phyloP scores from a whole-genome alignment of 768 basidiomycete genomes.

The Crucibulum laeve region DNA sequence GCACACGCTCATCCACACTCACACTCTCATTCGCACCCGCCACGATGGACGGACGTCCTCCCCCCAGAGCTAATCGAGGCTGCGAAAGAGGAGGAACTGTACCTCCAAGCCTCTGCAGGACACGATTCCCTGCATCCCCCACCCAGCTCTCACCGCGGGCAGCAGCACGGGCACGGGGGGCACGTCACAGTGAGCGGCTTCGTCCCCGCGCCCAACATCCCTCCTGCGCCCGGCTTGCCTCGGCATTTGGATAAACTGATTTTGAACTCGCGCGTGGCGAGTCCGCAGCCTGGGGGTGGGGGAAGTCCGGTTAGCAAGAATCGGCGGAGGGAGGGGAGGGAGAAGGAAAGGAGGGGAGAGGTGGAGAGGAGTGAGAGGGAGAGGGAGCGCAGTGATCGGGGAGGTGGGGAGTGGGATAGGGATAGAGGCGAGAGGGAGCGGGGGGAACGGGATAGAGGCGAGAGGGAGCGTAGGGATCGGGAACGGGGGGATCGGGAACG shows the following conservation, averaged over 20 bases:
- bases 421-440: conserved; percentile 18
- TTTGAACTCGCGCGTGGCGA: conserved; percentile 53
- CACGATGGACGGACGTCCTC: conserved; percentile 82
- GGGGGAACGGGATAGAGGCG: conserved; percentile 14
- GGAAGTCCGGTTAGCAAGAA: conserved; percentile 19
- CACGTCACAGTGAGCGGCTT: conserved; percentile 27
- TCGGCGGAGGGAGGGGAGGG: conserved; percentile 13
- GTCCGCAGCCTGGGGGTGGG: conserved; percentile 24
- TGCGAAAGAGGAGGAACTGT: conserved; percentile 79
- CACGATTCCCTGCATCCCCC: conserved; percentile 19
- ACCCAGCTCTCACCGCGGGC: conserved; percentile 11
- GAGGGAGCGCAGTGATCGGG: conserved; percentile 15
- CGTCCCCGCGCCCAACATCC: conserved; percentile 72
- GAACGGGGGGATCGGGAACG: conserved; percentile 12
- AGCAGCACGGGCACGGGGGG: conserved; percentile 15
- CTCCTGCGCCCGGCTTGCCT: conserved; percentile 84
- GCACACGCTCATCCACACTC: too few species aligned
- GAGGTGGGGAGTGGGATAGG: conserved; percentile 7
- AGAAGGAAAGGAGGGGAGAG: conserved; percentile 14
- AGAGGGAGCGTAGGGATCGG: conserved; percentile 3
- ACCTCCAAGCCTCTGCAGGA: conserved; percentile 46
- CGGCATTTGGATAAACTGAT: conserved; percentile 93
- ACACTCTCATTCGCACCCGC: too few species aligned
- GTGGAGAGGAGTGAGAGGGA: conserved; percentile 9
- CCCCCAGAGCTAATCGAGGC: conserved; percentile 77